Base-by-base conservation (phyloP, 1,284 basidiomycete species). In the Vanrija pseudolonga region DNA sequence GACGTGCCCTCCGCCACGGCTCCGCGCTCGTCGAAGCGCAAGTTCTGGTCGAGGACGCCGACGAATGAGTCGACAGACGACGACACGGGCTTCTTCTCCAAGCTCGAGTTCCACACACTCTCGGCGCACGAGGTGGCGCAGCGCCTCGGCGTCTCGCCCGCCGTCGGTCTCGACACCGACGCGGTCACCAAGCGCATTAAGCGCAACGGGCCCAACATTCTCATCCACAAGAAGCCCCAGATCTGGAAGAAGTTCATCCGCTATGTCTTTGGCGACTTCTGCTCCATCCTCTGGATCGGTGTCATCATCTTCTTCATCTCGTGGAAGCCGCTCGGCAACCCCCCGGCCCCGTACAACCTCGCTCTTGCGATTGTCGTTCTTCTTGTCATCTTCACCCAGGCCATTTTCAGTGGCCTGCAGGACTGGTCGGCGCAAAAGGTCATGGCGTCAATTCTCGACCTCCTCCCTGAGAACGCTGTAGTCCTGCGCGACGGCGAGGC, bases 101-200 rank as follows among this genome's bases (percentile, higher is more conserved):
- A 62, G 3, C 76, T 85, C 50, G 82, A 84, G 50, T 84, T 81
- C 80, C 84, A 85, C 62, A 77, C 69, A 42, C 71, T 83, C 18
- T 63, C 77, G 2, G 58, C 69, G 8, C 74, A 80, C 5, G 80
- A 82, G 24, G 76, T 80, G 6, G 74, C 81, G 26, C 76, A 77
- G 49, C 76, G 82, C n/a, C 76, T 84, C 43, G 76, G 76, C 19
- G 80, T 80, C 15, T 80, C 78, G 6, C 71, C 72, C 2, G 76
- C 73, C 24, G 64, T 68, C 3, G 84, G 84, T 11, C 73, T 85
- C 28, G 83, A 84, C 53, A 59, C 63, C 0, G 67, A 77, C 2
- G 82, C 83, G 57, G 81, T 79, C 19, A 67, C 75, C 28, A 77
- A 82, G 19, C 76, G 81, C 32, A 71, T 80, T 5, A 55, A 67